Conservation (phyloP, 2,329 filamentous ascomycete species). For the Zasmidium angulare region DNA sequence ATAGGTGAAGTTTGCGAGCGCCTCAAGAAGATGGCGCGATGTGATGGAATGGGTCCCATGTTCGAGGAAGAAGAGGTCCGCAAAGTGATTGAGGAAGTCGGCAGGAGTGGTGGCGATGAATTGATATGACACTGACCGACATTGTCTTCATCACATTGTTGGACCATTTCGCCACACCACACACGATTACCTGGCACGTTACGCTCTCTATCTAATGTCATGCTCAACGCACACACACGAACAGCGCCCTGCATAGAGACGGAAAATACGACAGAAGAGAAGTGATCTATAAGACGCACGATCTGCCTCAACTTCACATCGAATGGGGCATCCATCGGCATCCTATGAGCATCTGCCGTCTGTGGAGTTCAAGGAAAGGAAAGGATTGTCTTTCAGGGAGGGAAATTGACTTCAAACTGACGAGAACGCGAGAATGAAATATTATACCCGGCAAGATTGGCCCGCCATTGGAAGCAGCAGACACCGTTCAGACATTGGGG, state of each 20-base stretch:
- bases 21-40: constrained; percentile 72
- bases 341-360: neutral
- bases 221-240: neutral
- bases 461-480: too few species aligned
- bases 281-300: neutral
- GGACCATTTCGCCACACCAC: neutral
- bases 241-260: neutral
- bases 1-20: constrained; percentile 77
- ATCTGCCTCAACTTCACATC: too few species aligned
- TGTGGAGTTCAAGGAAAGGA: neutral
- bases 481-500: too few species aligned
- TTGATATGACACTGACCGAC: constrained; percentile 43
- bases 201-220: neutral
- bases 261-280: neutral
- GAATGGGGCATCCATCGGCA: too few species aligned
- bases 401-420: neutral
- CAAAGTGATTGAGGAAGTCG: constrained; percentile 74
- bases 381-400: neutral
- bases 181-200: neutral
- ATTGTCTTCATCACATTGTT: neutral
- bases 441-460: neutral
- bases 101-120: constrained; percentile 75
- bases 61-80: constrained; percentile 76
- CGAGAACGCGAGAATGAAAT: neutral
- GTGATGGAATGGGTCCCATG: constrained; percentile 82